Evolutionary conservation across 2,329 filamentous ascomycete genomes (phyloP).

Genomic region (Neofusicoccum sp.): DNA sequence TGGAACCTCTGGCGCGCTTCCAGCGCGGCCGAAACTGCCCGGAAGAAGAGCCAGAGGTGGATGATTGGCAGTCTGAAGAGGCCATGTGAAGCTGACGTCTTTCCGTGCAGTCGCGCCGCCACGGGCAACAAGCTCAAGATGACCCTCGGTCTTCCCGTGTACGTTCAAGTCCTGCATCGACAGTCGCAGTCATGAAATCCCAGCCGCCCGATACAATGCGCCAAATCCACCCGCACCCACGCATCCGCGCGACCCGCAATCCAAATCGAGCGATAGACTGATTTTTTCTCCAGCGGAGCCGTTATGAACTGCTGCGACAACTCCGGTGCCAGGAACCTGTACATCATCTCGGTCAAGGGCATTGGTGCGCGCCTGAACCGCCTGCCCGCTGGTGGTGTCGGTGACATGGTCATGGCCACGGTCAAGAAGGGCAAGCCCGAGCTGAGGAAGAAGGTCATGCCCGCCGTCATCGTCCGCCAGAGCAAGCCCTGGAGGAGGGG

Average conservation of each 20-base stretch:
- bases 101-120: slow-evolving; percentile 64
- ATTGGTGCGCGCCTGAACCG: slow-evolving; percentile 97
- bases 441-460: slow-evolving; percentile 99
- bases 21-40: background rate
- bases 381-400: slow-evolving; percentile 94
- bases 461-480: slow-evolving; percentile 97
- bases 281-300: slow-evolving; percentile 68
- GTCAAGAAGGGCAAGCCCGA: slow-evolving; percentile 99
- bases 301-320: slow-evolving; percentile 99
- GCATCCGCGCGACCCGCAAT: slow-evolving; percentile 13
- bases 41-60: background rate
- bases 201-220: slow-evolving; percentile 9
- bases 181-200: background rate
- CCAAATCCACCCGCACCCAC: slow-evolving; percentile 21
- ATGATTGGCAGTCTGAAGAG: slow-evolving; percentile 1
- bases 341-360: slow-evolving; percentile 99
- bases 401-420: slow-evolving; percentile 99
- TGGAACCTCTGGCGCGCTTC: background rate
- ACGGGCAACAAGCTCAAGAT: slow-evolving; percentile 99
- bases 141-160: slow-evolving; percentile 99
- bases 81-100: slow-evolving; percentile 27
- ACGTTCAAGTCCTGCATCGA: slow-evolving; percentile 52
- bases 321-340: slow-evolving; percentile 96
- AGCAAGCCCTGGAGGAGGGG: slow-evolving; percentile 99
- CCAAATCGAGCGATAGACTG: slow-evolving; percentile 21